Evolutionary conservation across 2,329 filamentous ascomycete species (phyloP).

Genomic region (Salinomyces thailandicus): DNA sequence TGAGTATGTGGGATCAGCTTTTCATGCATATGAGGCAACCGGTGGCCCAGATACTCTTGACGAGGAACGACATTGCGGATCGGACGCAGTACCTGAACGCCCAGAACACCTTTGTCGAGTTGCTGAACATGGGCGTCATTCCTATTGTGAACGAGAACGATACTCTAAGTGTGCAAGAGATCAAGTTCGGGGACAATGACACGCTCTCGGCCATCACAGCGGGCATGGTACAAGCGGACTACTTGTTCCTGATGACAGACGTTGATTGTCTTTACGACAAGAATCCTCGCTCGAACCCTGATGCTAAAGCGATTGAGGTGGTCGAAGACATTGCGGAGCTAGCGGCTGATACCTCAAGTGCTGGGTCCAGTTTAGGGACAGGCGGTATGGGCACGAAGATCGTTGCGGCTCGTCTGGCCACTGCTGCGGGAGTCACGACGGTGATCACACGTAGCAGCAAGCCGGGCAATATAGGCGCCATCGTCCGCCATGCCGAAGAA

Average conservation of each 20-base stretch:
- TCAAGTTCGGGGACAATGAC: slow-evolving; percentile 99
- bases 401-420: slow-evolving; percentile 80
- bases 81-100: slow-evolving; percentile 92
- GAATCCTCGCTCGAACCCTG: slow-evolving; percentile 75
- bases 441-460: slow-evolving; percentile 91
- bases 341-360: slow-evolving; percentile 80
- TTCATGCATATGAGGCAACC: slow-evolving; percentile 83
- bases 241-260: slow-evolving; percentile 97
- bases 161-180: slow-evolving; percentile 91
- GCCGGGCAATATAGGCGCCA: slow-evolving; percentile 80
- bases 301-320: slow-evolving; percentile 82
- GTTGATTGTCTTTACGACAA: slow-evolving; percentile 96
- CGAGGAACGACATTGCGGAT: slow-evolving; percentile 93
- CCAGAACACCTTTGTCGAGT: slow-evolving; percentile 83
- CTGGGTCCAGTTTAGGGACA: slow-evolving; percentile 80
- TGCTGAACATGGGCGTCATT: slow-evolving; percentile 89
- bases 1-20: slow-evolving; percentile 89
- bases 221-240: slow-evolving; percentile 93
- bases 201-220: slow-evolving; percentile 93
- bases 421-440: slow-evolving; percentile 88
- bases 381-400: slow-evolving; percentile 98
- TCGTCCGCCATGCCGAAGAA: slow-evolving; percentile 69
- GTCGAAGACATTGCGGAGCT: slow-evolving; percentile 79
- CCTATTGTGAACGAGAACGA: slow-evolving; percentile 99
- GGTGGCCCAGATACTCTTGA: slow-evolving; percentile 87